A percentile compares a stretch with the other conserved stretches of the same genome.
Evolutionary conservation across 805 yeast genomes (phyloP).

Genomic region (Candida fluviatilis): DNA sequence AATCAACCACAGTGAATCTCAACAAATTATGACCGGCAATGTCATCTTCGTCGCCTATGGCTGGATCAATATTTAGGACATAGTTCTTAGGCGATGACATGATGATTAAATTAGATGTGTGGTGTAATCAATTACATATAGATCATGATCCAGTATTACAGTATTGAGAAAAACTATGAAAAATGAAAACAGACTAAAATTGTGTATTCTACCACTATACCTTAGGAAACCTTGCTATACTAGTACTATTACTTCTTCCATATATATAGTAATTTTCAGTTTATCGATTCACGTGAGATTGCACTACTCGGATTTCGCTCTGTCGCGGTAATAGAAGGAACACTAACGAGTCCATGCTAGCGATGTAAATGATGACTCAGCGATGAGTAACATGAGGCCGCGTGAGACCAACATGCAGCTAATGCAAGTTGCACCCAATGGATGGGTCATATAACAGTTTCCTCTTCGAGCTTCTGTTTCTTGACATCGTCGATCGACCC

Average conservation of each 20-base stretch:
- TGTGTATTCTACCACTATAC: too few relatives aligned
- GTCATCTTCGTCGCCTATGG: conserved; percentile 10
- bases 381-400: neutral
- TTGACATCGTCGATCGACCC: conserved; percentile 44
- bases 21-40: conserved; percentile 9
- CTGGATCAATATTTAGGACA: conserved; percentile 22
- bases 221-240: too few relatives aligned
- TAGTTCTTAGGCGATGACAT: conserved; percentile 31
- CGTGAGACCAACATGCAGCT: too few relatives aligned
- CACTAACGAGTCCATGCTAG: too few relatives aligned
- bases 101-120: conserved; percentile 4
- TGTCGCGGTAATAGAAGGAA: too few relatives aligned
- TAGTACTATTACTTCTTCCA: too few relatives aligned
- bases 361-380: neutral
- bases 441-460: too few relatives aligned
- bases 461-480: conserved; percentile 13
- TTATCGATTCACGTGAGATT: neutral
- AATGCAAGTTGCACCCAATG: too few relatives aligned
- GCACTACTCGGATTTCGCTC: neutral
- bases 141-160: conserved; percentile 6
- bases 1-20: conserved; percentile 12
- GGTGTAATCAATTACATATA: conserved; percentile 8
- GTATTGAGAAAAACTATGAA: neutral
- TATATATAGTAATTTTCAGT: neutral
- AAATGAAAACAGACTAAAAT: too few relatives aligned